These are phyloP conservation scores for Ogataea populi-albae DNA, from an alignment of 805 yeast genomes.

Conservation along the genomic window DNA sequence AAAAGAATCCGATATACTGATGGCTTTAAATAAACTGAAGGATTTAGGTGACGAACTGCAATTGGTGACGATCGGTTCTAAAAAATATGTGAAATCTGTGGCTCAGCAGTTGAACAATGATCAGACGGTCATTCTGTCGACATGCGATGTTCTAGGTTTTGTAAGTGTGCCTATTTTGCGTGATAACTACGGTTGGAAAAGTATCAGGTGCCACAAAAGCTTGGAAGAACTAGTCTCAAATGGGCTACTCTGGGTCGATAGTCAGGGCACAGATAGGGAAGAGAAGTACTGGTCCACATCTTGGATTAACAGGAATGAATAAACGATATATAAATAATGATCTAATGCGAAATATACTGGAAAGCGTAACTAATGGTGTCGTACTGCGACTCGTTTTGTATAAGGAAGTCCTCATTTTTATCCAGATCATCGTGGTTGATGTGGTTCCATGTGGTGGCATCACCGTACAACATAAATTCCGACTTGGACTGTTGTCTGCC, in stretches of 20 bases:
- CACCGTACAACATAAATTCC: conserved; percentile 92
- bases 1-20: conserved; percentile 51
- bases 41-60: conserved; percentile 71
- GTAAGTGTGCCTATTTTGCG: conserved; percentile 59
- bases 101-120: conserved; percentile 65
- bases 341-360: conserved; percentile 83
- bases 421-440: conserved; percentile 59
- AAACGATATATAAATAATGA: not conserved
- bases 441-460: conserved; percentile 97
- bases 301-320: conserved; percentile 45
- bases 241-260: conserved; percentile 87
- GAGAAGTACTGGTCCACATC: conserved; percentile 70
- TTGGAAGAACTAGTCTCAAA: conserved; percentile 75
- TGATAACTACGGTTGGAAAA: conserved; percentile 78
- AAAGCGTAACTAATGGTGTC: conserved; percentile 81
- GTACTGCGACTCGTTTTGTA: conserved; percentile 68
- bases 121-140: conserved; percentile 66
- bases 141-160: conserved; percentile 75
- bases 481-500: conserved; percentile 64
- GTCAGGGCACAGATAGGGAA: conserved; percentile 41
- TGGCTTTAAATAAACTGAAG: conserved; percentile 51
- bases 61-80: conserved; percentile 53
- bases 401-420: conserved; percentile 69
- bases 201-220: conserved; percentile 55
- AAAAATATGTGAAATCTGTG: conserved; percentile 58